Conservation (phyloP, 1,284 basidiomycete species). For the Sanghuangporus weigelae region DNA sequence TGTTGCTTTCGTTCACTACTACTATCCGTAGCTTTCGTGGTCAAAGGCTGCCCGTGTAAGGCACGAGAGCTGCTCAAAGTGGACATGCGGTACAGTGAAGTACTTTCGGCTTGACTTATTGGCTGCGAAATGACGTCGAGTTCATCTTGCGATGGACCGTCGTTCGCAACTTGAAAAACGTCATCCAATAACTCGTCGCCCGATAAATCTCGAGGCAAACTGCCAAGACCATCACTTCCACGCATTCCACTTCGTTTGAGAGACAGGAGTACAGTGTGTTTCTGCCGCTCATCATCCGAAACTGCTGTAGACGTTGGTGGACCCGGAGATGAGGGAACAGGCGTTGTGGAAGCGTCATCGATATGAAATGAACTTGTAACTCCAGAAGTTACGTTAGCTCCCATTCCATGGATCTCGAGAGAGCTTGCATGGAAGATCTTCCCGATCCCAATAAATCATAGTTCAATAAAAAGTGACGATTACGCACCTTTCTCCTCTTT, state of each 20-base stretch:
- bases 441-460: neutral
- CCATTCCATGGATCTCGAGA: neutral
- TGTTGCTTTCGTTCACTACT: neutral
- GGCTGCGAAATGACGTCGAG: conserved; percentile 13
- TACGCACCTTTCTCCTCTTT: conserved; percentile 15
- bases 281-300: neutral
- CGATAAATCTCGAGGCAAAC: too few species aligned
- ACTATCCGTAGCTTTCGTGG: neutral
- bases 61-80: neutral
- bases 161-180: neutral
- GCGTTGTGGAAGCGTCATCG: neutral
- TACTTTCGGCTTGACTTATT: neutral
- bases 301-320: neutral
- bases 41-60: neutral
- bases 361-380: neutral
- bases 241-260: neutral
- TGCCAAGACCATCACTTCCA: neutral
- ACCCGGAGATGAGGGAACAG: neutral
- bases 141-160: conserved; percentile 4
- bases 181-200: neutral
- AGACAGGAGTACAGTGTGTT: neutral
- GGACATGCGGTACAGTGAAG: neutral
- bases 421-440: neutral
- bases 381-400: neutral
- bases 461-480: neutral